Conservation (phyloP, 1,139 yeast genomes). For the Zhuliangozyma parablackwelliae region DNA sequence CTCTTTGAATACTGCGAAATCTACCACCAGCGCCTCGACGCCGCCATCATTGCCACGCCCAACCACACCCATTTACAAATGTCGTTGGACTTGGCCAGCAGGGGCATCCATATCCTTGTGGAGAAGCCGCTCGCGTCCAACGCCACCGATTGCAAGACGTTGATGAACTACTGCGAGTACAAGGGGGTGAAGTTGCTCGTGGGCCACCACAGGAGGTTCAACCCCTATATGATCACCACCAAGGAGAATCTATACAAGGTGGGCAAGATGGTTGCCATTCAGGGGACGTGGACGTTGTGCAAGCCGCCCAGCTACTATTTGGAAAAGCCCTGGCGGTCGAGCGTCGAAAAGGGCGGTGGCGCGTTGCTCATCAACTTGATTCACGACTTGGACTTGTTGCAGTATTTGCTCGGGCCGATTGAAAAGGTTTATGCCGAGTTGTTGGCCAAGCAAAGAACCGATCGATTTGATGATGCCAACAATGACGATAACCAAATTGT, state of each 20-base stretch:
- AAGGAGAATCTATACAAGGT: conserved; percentile 25
- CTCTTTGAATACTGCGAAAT: conserved; percentile 24
- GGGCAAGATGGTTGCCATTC: conserved; percentile 34
- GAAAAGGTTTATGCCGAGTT: conserved; percentile 35
- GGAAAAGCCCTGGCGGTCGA: conserved; percentile 34
- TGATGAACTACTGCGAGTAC: conserved; percentile 20
- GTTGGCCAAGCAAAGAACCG: conserved; percentile 25
- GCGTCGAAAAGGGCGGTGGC: conserved; percentile 33
- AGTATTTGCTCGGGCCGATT: conserved; percentile 36
- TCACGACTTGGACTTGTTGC: conserved; percentile 38
- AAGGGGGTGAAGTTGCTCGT: conserved; percentile 26
- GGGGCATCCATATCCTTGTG: conserved; percentile 32
- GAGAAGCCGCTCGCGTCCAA: conserved; percentile 36
- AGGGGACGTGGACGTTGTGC: conserved; percentile 36
- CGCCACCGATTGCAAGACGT: conserved; percentile 28
- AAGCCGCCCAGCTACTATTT: conserved; percentile 31
- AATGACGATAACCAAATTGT: conserved; percentile 14
- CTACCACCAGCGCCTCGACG: conserved; percentile 19
- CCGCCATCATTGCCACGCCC: conserved; percentile 40
- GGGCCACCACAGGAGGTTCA: conserved; percentile 40
- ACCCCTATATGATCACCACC: conserved; percentile 19
- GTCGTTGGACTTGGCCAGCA: conserved; percentile 28
- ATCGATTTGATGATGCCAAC: conserved; percentile 2
- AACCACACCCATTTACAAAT: conserved; percentile 35
- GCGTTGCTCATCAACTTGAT: conserved; percentile 35